phyloP scores from a whole-genome alignment of 139 green algal genomes.

The Closterium sp. region DNA sequence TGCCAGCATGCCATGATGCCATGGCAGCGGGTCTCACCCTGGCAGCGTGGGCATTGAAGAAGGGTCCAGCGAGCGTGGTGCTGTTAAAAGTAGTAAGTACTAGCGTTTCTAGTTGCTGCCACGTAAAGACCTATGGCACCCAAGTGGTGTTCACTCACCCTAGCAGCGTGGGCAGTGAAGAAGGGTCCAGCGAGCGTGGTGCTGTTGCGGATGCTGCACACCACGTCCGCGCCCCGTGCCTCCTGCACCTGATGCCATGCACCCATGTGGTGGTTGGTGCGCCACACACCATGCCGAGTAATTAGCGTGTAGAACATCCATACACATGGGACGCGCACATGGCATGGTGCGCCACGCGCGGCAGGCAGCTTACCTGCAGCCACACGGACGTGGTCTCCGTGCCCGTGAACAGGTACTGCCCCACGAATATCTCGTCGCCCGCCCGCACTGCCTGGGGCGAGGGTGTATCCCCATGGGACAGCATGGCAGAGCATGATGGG shows the following conservation, averaged over 20 bases:
- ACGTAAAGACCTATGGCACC: no score
- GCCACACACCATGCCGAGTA: no score
- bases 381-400: constrained; percentile 49
- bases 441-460: constrained; percentile 41
- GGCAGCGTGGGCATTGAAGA: constrained; percentile 67
- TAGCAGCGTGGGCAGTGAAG: constrained; percentile 63
- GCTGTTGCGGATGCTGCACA: constrained; percentile 94
- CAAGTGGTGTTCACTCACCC: no score
- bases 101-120: no score
- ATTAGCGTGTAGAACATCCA: no score
- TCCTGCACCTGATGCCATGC: constrained; percentile 36
- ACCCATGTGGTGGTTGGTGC: neutral
- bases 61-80: constrained; percentile 84
- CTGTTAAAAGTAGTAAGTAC: no score
- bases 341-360: neutral
- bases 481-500: neutral
- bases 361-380: constrained; percentile 18
- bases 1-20: no score
- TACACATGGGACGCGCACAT: neutral
- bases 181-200: constrained; percentile 87
- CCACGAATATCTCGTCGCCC: constrained; percentile 47
- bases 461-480: no score
- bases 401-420: constrained; percentile 57
- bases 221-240: constrained; percentile 35
- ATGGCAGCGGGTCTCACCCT: no score